Evolutionary conservation across 2,329 filamentous ascomycete species (phyloP), one percentile per base, ranked within the genome.

Genomic region (Colletotrichum australisinense): DNA sequence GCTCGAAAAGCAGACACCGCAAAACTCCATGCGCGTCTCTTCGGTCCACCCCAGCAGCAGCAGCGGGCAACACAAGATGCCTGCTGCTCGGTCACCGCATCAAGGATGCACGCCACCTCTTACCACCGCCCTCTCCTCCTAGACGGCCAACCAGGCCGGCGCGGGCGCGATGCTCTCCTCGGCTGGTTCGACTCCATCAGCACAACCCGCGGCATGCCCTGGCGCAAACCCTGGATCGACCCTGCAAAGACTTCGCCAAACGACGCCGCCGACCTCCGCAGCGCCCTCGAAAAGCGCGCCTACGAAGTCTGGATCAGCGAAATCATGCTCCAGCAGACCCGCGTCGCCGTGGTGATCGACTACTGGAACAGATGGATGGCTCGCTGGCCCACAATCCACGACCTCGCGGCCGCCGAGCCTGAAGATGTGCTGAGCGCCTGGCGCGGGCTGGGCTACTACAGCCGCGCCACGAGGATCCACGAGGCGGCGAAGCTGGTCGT

Each of bases 251-350:
- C 74, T 26, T 74, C 77, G 22, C 74, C 78, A 24, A 28, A 67
- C 26, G 30, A 66, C 19, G 76, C 78, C 1, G 74, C 78, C 1
- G 80, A 82, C n/a, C 81, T 88, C 9, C 84, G 84, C 35, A 59
- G 71, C n/a, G 79, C 79, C 3, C 82, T 91, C 12, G 86, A 88
- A 71, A 85, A 82, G 35, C 87, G 90, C 60, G 90, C 90, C 2
- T 92, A 92, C 81, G 87, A 92, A 78, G 90, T 92, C 59, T 92
- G 90, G 89, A 91, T 92, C 78, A 90, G 88, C 77, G 90, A 92
- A 81, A 88, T 92, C 76, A 92, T 92, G 90, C 85, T 92, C 12
- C 90, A 92, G 79, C 90, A 92, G 80, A 92, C 90, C 2, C 88
- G 90, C 32, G 90, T 92, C 4, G 86, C 88, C 2, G 88, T 87